phyloP scores from a whole-genome alignment of 306 rosid genomes.

The Ammopiptanthus mongolicus region DNA sequence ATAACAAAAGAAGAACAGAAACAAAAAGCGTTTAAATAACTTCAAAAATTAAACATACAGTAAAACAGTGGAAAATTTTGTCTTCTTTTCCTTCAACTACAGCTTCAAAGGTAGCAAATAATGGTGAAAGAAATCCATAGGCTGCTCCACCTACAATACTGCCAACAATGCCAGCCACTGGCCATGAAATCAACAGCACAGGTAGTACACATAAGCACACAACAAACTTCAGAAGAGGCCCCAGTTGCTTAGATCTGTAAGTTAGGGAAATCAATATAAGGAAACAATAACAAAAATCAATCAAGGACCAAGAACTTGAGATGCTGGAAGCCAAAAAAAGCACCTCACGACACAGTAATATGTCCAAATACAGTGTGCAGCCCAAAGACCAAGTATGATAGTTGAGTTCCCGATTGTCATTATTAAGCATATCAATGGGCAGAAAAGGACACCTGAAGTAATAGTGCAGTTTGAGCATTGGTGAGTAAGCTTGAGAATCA shows the following conservation, averaged over 20 bases:
- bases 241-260: conserved; percentile 64
- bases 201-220: conserved; percentile 65
- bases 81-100: conserved; percentile 70
- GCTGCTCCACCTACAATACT: conserved; percentile 80
- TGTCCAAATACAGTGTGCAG: conserved; percentile 60
- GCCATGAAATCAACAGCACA: conserved; percentile 64
- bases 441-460: conserved; percentile 65
- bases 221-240: conserved; percentile 68
- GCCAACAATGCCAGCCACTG: conserved; percentile 65
- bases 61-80: conserved; percentile 55
- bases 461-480: neutral
- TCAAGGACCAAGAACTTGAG: neutral
- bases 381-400: conserved; percentile 75
- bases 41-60: conserved; percentile 47
- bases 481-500: neutral
- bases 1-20: conserved; percentile 16
- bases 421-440: conserved; percentile 70
- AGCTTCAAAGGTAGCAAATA: conserved; percentile 77
- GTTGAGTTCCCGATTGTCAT: conserved; percentile 59
- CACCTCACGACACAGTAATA: conserved; percentile 75
- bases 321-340: conserved; percentile 15
- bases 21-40: conserved; percentile 1
- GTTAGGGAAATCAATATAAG: conserved; percentile 23
- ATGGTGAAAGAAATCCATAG: conserved; percentile 73
- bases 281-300: conserved; percentile 1